Evolutionary conservation across 139 green algal genomes (phyloP).

Genomic region (Zygnema circumcarinatum): DNA sequence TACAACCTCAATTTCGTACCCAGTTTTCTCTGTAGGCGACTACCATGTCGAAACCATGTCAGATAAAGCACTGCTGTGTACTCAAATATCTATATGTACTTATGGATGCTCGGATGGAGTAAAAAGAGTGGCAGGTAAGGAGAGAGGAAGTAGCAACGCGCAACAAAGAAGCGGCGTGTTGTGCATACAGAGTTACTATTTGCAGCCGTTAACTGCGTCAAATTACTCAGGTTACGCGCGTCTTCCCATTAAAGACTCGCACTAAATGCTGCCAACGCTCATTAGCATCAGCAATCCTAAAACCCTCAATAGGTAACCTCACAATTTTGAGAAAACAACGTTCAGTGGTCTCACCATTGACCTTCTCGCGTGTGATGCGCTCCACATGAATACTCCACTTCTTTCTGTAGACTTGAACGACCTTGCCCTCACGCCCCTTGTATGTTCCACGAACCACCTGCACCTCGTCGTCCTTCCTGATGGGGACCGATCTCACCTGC

Average conservation of each 20-base stretch:
- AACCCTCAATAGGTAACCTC: not conserved
- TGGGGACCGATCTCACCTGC: constrained; percentile 90
- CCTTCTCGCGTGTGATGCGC: constrained; percentile 96
- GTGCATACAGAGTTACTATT: too few relatives aligned
- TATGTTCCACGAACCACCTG: constrained; percentile 92
- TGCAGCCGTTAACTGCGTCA: too few relatives aligned
- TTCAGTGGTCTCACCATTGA: constrained; percentile 98
- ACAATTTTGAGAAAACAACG: constrained; percentile 13
- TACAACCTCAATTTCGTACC: too few relatives aligned
- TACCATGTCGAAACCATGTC: too few relatives aligned
- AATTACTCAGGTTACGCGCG: not conserved
- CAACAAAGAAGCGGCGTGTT: too few relatives aligned
- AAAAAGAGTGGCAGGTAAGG: not conserved
- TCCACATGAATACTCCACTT: constrained; percentile 99
- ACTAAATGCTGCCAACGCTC: not conserved
- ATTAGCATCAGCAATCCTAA: constrained; percentile 1
- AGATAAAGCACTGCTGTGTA: too few relatives aligned
- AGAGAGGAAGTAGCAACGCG: constrained; percentile 12
- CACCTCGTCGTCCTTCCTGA: constrained; percentile 99
- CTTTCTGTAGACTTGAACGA: constrained; percentile 95
- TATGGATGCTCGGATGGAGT: too few relatives aligned
- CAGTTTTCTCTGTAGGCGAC: too few relatives aligned
- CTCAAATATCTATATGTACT: too few relatives aligned
- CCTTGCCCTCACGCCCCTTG: constrained; percentile 97
- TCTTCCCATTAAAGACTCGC: not conserved